These are phyloP conservation scores for Coemansia sp. DNA, from an alignment of 192 early-diverging fungal genomes.

Conservation along the genomic window DNA sequence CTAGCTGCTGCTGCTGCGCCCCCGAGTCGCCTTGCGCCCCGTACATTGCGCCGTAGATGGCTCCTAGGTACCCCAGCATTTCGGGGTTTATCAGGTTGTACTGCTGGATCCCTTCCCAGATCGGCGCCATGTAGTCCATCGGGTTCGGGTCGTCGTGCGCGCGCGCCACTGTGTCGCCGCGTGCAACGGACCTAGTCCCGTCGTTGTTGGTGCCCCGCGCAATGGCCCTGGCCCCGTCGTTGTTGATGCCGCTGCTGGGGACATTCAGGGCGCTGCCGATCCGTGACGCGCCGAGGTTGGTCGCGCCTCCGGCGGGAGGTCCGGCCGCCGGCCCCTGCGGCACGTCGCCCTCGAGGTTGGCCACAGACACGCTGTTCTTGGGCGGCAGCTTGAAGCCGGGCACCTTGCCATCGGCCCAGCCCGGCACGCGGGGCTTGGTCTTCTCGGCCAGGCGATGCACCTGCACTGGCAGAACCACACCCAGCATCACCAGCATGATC, in stretches of 20 bases:
- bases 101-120: conserved; percentile 33
- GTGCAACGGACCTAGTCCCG: too few species aligned
- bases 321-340: too few species aligned
- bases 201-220: too few species aligned
- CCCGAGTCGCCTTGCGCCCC: conserved; percentile 4
- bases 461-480: conserved; percentile 31
- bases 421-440: conserved; percentile 38
- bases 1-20: neutral
- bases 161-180: neutral
- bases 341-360: too few species aligned
- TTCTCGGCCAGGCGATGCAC: conserved; percentile 20
- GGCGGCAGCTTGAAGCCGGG: conserved; percentile 28
- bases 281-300: too few species aligned
- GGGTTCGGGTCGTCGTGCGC: conserved; percentile 31
- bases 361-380: conserved; percentile 1
- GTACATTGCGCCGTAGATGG: conserved; percentile 26
- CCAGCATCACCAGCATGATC: conserved; percentile 22
- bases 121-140: conserved; percentile 21
- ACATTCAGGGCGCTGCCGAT: too few species aligned
- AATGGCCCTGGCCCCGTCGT: too few species aligned
- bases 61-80: conserved; percentile 27
- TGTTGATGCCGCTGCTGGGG: too few species aligned
- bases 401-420: conserved; percentile 38
- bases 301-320: too few species aligned
- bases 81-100: conserved; percentile 28